These are phyloP conservation scores for Fusarium temperatum DNA, from an alignment of 2,329 filamentous ascomycete species.

Conservation along the genomic window DNA sequence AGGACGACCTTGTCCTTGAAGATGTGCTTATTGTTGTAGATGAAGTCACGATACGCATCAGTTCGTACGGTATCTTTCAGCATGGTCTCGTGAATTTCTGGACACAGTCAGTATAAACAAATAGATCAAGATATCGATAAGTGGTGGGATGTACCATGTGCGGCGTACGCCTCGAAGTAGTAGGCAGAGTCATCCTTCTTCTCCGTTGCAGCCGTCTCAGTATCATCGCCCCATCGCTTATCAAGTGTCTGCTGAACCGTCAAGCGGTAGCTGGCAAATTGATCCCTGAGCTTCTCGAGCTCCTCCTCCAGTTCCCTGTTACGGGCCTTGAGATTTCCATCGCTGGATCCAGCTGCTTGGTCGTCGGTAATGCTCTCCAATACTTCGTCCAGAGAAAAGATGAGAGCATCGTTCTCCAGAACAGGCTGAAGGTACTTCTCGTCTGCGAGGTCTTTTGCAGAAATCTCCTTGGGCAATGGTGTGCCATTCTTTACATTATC, in stretches of 20 bases:
- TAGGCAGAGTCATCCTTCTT: conserved; percentile 51
- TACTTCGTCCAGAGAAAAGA: conserved; percentile 84
- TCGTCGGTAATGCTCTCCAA: conserved; percentile 57
- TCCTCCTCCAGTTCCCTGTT: conserved; percentile 68
- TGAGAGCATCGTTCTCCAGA: conserved; percentile 86
- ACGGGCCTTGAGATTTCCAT: conserved; percentile 52
- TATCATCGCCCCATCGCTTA: conserved; percentile 68
- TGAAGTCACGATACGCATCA: conserved; percentile 92
- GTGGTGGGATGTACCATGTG: conserved; percentile 59
- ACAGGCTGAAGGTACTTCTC: conserved; percentile 86
- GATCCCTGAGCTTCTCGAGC: conserved; percentile 64
- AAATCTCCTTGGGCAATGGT: conserved; percentile 65
- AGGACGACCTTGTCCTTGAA: conserved; percentile 88
- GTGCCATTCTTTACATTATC: conserved; percentile 55
- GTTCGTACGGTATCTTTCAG: conserved; percentile 89
- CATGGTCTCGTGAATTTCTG: conserved; percentile 95
- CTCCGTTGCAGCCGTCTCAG: conserved; percentile 49
- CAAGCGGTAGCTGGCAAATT: conserved; percentile 72
- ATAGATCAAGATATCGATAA: neutral
- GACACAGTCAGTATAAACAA: neutral
- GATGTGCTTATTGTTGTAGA: conserved; percentile 88
- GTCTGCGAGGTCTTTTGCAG: conserved; percentile 71
- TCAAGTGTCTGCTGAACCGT: conserved; percentile 74
- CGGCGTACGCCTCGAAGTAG: conserved; percentile 71
- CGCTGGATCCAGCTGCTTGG: conserved; percentile 52